Evolutionary conservation across 1,139 yeast species (phyloP).

Genomic region (Debaryomycetaceae sp.): DNA sequence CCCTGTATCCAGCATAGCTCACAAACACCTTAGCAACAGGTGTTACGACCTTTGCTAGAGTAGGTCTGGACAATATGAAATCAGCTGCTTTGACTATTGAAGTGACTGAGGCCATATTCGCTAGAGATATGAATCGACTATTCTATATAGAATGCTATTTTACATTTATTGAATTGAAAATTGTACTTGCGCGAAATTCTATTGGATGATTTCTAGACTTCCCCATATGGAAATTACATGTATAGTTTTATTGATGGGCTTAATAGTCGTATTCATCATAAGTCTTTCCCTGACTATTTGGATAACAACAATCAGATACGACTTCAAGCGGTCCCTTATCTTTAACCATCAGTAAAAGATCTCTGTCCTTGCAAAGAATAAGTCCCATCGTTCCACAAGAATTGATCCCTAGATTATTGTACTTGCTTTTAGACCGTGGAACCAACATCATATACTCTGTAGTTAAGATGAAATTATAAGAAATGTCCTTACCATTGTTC

Average conservation of each 20-base stretch:
- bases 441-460: conserved; percentile 78
- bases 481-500: conserved; percentile 40
- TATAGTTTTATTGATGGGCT: conserved; percentile 1
- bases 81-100: conserved; percentile 81
- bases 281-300: conserved; percentile 41
- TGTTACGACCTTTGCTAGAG: conserved; percentile 66
- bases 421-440: conserved; percentile 59
- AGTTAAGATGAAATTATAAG: conserved; percentile 81
- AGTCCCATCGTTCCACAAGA: conserved; percentile 80
- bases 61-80: conserved; percentile 76
- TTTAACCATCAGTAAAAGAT: conserved; percentile 38
- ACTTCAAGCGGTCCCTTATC: conserved; percentile 44
- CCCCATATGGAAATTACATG: conserved; percentile 17
- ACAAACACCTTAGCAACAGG: conserved; percentile 79
- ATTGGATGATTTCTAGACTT: conserved; percentile 21
- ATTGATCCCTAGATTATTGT: conserved; percentile 57
- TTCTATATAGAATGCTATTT: not conserved
- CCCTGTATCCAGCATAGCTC: conserved; percentile 84
- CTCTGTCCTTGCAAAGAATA: conserved; percentile 68
- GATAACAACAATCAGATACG: conserved; percentile 62
- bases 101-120: conserved; percentile 69
- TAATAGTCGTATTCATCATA: conserved; percentile 39
- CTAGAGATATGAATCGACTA: not conserved
- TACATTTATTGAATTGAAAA: not conserved
- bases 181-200: conserved; percentile 5